Evolutionary conservation across 306 rosid species (phyloP).

Genomic region (Calophaca sinica): DNA sequence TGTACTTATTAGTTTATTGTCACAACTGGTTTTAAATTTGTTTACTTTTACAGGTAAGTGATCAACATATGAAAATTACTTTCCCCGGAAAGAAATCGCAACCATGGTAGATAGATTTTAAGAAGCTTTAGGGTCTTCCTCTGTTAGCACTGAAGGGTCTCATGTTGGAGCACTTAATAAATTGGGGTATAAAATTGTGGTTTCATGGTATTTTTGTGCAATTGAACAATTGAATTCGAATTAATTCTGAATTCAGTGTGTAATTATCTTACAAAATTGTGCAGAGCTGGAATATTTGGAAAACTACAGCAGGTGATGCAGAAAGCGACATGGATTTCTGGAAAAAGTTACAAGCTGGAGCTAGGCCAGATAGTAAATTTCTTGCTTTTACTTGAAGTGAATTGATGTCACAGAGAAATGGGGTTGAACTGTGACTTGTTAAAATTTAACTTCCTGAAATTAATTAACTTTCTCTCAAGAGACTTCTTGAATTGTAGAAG

Average conservation of each 20-base stretch:
- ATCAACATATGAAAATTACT: too few species aligned
- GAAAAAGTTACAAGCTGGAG: conserved; percentile 55
- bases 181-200: too few species aligned
- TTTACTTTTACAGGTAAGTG: too few species aligned
- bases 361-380: conserved; percentile 49
- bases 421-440: too few species aligned
- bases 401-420: too few species aligned
- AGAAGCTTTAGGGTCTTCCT: conserved; percentile 69
- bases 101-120: conserved; percentile 81
- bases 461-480: too few species aligned
- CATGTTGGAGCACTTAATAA: too few species aligned
- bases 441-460: too few species aligned
- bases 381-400: conserved; percentile 40
- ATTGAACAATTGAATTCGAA: not conserved
- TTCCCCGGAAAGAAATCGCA: conserved; percentile 58
- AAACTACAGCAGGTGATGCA: conserved; percentile 81
- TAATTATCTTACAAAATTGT: conserved; percentile 37
- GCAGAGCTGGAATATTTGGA: conserved; percentile 77
- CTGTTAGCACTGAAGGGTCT: conserved; percentile 54
- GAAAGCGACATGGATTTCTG: conserved; percentile 63
- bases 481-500: too few species aligned
- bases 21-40: too few species aligned
- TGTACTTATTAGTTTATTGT: too few species aligned
- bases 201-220: conserved; percentile 32
- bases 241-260: conserved; percentile 34